A percentile compares a stretch with the other conserved stretches of the same genome.
Conservation (phyloP, 2,329 filamentous ascomycete genomes). For the Diaporthe sp. region DNA sequence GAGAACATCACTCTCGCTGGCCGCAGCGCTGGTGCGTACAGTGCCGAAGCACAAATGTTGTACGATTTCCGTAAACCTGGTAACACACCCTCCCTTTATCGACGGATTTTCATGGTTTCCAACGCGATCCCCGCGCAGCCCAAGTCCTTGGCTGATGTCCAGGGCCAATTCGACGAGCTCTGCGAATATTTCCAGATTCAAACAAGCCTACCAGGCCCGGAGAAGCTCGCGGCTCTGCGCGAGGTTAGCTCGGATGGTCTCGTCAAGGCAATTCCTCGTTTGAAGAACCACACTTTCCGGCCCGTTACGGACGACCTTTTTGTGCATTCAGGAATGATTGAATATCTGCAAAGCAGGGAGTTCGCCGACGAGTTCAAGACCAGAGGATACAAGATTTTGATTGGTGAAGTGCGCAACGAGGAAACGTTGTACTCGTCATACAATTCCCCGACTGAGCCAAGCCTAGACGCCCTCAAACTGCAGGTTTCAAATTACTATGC, state of each 20-base stretch:
- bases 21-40: conserved; percentile 60
- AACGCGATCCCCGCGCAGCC: conserved; percentile 62
- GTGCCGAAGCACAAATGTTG: conserved; percentile 57
- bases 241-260: conserved; percentile 51
- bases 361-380: conserved; percentile 55
- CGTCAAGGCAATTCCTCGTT: conserved; percentile 51
- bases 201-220: conserved; percentile 39
- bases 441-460: conserved; percentile 52
- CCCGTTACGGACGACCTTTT: conserved; percentile 59
- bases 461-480: conserved; percentile 51
- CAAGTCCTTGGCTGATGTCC: conserved; percentile 53
- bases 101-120: conserved; percentile 58
- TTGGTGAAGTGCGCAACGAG: conserved; percentile 60
- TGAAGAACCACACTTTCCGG: conserved; percentile 62
- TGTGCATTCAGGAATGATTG: conserved; percentile 54
- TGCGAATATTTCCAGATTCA: conserved; percentile 53
- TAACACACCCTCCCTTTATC: conserved; percentile 47
- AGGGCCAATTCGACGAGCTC: conserved; percentile 59
- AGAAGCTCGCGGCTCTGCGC: conserved; percentile 53
- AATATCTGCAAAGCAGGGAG: conserved; percentile 52
- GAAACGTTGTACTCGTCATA: conserved; percentile 59
- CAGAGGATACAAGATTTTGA: conserved; percentile 53
- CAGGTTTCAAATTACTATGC: conserved; percentile 61
- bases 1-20: conserved; percentile 61
- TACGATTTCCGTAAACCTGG: conserved; percentile 51